Conservation (phyloP, 495 filamentous ascomycete genomes). For the Podospora pseudoanserina region DNA sequence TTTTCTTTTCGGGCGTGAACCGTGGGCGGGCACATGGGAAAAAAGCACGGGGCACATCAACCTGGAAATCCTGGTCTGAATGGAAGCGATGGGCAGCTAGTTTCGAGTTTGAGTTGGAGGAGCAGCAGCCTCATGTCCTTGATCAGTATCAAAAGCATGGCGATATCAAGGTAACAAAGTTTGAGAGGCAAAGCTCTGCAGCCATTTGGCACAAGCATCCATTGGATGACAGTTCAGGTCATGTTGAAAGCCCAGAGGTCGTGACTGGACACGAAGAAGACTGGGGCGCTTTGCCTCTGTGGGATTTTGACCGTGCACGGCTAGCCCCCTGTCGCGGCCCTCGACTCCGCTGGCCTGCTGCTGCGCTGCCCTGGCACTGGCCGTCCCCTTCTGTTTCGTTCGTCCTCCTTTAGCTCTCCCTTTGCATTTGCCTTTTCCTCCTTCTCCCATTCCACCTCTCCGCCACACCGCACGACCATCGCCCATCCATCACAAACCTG, state of each 20-base stretch:
- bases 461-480: constrained; percentile 28
- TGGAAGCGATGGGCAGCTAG: no score
- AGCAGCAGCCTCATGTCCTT: no score
- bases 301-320: constrained; percentile 18
- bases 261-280: constrained; percentile 1
- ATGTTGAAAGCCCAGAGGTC: constrained; percentile 8
- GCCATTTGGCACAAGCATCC: constrained; percentile 12
- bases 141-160: no score
- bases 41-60: constrained; percentile 2
- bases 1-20: background rate
- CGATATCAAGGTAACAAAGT: background rate
- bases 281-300: constrained; percentile 8
- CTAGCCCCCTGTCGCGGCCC: constrained; percentile 13
- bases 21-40: background rate
- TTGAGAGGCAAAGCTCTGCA: constrained; percentile 15
- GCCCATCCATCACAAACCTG: constrained; percentile 27
- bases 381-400: constrained; percentile 8
- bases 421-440: constrained; percentile 30
- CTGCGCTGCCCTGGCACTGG: background rate
- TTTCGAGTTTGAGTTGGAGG: no score
- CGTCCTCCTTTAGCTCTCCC: constrained; percentile 25
- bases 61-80: background rate
- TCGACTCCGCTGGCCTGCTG: constrained; percentile 17
- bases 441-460: constrained; percentile 25
- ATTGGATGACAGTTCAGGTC: background rate